Evolutionary conservation across 2,329 filamentous ascomycete genomes (phyloP).

Genomic region (Pseudodiploospora longispora): DNA sequence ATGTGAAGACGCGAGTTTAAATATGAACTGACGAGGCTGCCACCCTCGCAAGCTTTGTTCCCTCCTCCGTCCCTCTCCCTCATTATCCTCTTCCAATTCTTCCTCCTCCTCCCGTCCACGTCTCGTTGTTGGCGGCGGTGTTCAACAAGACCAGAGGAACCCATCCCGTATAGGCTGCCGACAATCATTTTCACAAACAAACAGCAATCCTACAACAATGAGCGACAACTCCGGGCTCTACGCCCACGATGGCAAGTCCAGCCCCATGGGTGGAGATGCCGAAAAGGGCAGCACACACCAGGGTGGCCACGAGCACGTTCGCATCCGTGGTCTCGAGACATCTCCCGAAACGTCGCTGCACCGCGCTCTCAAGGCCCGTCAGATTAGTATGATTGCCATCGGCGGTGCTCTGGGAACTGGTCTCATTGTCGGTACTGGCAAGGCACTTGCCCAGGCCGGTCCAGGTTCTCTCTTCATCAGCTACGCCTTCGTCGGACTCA

Average conservation of each 20-base stretch:
- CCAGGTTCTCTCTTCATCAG: constrained; percentile 65
- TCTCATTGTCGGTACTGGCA: constrained; percentile 61
- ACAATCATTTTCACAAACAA: too few species aligned
- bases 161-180: too few species aligned
- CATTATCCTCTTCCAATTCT: too few species aligned
- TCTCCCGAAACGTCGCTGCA: constrained; percentile 39
- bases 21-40: too few species aligned
- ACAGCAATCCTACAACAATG: not conserved
- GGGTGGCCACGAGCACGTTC: constrained; percentile 15
- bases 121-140: too few species aligned
- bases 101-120: too few species aligned
- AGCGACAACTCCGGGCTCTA: constrained; percentile 6
- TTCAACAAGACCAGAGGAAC: too few species aligned
- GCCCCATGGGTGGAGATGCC: constrained; percentile 6
- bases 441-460: constrained; percentile 43
- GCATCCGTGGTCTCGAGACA: constrained; percentile 42
- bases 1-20: too few species aligned
- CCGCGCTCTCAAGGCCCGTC: constrained; percentile 45
- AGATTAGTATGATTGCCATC: constrained; percentile 58
- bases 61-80: too few species aligned
- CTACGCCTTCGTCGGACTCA: constrained; percentile 58
- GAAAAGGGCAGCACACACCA: constrained; percentile 12
- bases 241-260: not conserved
- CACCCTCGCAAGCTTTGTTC: too few species aligned
- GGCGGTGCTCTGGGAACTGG: constrained; percentile 69